Evolutionary conservation across 176 grass and related monocot genomes (phyloP).

Genomic region (Aegilops longissima): DNA sequence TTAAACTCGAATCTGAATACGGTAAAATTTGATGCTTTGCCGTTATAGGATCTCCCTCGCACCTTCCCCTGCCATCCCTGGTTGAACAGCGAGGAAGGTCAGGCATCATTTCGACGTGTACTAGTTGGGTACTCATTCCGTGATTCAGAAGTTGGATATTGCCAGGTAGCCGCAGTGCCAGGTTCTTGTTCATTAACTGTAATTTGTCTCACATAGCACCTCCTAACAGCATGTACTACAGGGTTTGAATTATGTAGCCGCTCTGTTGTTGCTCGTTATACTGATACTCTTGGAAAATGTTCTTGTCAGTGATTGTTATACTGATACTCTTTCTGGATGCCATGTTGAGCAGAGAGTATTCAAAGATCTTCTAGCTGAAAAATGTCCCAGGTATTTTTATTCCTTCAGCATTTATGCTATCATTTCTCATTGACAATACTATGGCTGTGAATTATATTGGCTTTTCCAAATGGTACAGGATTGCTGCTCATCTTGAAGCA

Average conservation of each 20-base stretch:
- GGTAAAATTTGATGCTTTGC: neutral
- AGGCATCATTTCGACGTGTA: constrained; percentile 84
- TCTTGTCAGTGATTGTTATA: constrained; percentile 95
- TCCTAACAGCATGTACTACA: constrained; percentile 38
- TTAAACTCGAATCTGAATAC: too few species aligned
- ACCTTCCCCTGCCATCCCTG: constrained; percentile 95
- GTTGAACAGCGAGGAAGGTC: constrained; percentile 81
- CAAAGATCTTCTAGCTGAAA: constrained; percentile 92
- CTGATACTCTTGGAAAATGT: constrained; percentile 97
- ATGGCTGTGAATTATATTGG: neutral
- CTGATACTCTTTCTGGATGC: constrained; percentile 91
- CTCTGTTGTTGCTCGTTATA: constrained; percentile 83
- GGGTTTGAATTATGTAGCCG: constrained; percentile 98
- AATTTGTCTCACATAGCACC: neutral
- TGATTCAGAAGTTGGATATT: constrained; percentile 99
- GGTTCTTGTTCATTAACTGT: neutral
- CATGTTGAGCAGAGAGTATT: constrained; percentile 99
- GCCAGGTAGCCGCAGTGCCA: constrained; percentile 57
- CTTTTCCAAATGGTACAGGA: constrained; percentile 49
- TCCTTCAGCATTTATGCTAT: neutral
- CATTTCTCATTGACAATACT: neutral
- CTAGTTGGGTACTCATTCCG: constrained; percentile 95
- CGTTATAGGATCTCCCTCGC: constrained; percentile 80
- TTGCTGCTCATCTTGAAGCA: constrained; percentile 79
- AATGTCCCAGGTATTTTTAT: constrained; percentile 69